A percentile compares a stretch with the other conserved stretches of the same genome.
These are phyloP conservation scores for Davidsoniella eucalypti DNA, from an alignment of 2,329 filamentous ascomycete genomes.

Conservation along the genomic window DNA sequence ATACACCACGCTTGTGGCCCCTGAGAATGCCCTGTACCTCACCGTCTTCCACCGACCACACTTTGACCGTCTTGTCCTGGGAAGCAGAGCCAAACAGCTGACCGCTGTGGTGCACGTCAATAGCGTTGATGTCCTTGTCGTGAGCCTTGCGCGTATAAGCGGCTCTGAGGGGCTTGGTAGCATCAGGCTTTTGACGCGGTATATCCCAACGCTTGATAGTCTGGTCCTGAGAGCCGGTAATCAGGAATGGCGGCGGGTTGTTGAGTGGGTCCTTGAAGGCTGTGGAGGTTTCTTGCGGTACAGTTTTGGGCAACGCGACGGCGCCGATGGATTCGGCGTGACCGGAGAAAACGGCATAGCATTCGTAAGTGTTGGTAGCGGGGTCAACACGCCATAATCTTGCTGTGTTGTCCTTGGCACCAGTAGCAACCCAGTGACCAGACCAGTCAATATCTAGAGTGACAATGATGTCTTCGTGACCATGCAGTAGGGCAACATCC, in stretches of 20 bases:
- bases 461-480: slow-evolving; percentile 91
- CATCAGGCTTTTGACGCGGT: slow-evolving; percentile 33
- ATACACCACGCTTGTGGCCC: slow-evolving; percentile 88
- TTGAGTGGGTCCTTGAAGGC: slow-evolving; percentile 58
- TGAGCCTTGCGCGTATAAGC: slow-evolving; percentile 86
- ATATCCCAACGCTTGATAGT: slow-evolving; percentile 93
- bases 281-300: slow-evolving; percentile 51
- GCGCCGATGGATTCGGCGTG: slow-evolving; percentile 90
- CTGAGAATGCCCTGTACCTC: slow-evolving; percentile 81
- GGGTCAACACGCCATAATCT: slow-evolving; percentile 79
- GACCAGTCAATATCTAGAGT: slow-evolving; percentile 93
- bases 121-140: slow-evolving; percentile 96
- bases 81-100: slow-evolving; percentile 90
- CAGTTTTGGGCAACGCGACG: slow-evolving; percentile 59
- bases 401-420: slow-evolving; percentile 91
- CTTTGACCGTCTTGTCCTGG: slow-evolving; percentile 92
- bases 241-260: slow-evolving; percentile 65
- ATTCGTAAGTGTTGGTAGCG: slow-evolving; percentile 56
- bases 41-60: slow-evolving; percentile 82
- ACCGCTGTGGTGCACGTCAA: slow-evolving; percentile 59
- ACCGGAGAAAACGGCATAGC: slow-evolving; percentile 68
- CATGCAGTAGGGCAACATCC: slow-evolving; percentile 70
- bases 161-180: slow-evolving; percentile 39
- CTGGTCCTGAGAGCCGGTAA: slow-evolving; percentile 89
- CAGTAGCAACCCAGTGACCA: slow-evolving; percentile 88